Evolutionary conservation across 148 eudicot species (phyloP), one percentile per base, ranked within the genome.

Genomic region (Camellia sinensis): DNA sequence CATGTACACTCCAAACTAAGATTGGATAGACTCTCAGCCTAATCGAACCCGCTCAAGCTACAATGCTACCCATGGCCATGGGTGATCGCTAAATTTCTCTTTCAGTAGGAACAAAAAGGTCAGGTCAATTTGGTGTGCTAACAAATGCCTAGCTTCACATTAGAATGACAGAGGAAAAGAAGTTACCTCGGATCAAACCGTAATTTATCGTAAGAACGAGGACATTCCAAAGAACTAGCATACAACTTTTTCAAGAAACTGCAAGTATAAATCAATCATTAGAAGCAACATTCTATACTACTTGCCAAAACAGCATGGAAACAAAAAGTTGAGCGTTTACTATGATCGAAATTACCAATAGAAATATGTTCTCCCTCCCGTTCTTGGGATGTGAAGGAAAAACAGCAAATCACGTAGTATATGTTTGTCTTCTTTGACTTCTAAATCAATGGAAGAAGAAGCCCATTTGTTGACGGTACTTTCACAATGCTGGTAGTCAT

Each of bases 361-460:
- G 77, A 84, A 94, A 71, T 92, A 96, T 54, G 98, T 89, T 46
- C 98, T 86, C 50, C 99, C 99, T 82, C 99, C 98, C 0, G 97
- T 93, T 82, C 96, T 93, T 6, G 98, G 99, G 62, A 96, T 80
- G 80, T 96, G 99, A 73, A 96, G 94, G 87, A 96, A 96, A 83
- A 92, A 92, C 68, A 96, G 81, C 80, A 96, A 85, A 80, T 96
- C 95, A 66, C 77, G 91, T 19, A 96, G 84, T 41, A 86, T 83
- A 76, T 90, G 98, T 44, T 81, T 90, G 77, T 94, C 93, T 79
- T 89, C 89, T 84, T 83, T 90, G 22, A 80, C 81, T 79, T 92
- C 86, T 54, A 84, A 76, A 79, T 90, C 86, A 67, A 84, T 84
- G 22, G 92, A 88, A 70, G 87, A 86, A 80, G 89, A 85, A 14